Conservation (phyloP, 2,329 filamentous ascomycete species). For the Venturiaceae sp. region DNA sequence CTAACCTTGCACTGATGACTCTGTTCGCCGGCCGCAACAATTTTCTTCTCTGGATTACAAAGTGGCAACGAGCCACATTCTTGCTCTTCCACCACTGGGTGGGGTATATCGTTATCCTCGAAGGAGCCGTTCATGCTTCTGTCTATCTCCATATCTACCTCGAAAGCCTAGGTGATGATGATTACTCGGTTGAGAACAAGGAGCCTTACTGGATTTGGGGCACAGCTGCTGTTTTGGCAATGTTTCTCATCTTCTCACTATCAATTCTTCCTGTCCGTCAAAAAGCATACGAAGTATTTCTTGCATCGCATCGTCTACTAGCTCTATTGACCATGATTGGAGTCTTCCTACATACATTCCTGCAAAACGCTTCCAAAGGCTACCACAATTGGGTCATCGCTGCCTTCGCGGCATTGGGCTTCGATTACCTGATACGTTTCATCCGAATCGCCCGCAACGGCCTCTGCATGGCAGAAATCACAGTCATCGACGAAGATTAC, state of each 20-base stretch:
- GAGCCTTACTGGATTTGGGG: constrained; percentile 36
- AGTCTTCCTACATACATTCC: constrained; percentile 31
- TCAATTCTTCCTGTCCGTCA: constrained; percentile 29
- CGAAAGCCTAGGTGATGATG: neutral
- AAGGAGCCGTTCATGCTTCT: constrained; percentile 16
- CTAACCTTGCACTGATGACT: constrained; percentile 5
- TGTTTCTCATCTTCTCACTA: constrained; percentile 21
- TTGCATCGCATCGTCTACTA: constrained; percentile 30
- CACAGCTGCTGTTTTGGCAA: constrained; percentile 25
- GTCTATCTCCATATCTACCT: constrained; percentile 14
- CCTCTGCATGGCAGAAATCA: constrained; percentile 20
- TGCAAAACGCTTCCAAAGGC: constrained; percentile 28
- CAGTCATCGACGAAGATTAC: constrained; percentile 9
- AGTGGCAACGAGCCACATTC: constrained; percentile 8
- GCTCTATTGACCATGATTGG: constrained; percentile 29
- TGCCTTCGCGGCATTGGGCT: constrained; percentile 29
- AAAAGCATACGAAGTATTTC: constrained; percentile 33
- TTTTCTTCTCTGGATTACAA: constrained; percentile 9
- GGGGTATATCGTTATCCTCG: constrained; percentile 15
- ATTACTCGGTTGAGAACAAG: constrained; percentile 13
- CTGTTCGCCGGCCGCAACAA: constrained; percentile 9
- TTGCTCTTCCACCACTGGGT: constrained; percentile 13
- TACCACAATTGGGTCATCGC: constrained; percentile 37
- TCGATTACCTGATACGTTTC: constrained; percentile 32
- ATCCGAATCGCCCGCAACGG: constrained; percentile 26